These are phyloP conservation scores for Tetrapisispora phaffii DNA, from an alignment of 805 yeast species.

Conservation along the genomic window DNA sequence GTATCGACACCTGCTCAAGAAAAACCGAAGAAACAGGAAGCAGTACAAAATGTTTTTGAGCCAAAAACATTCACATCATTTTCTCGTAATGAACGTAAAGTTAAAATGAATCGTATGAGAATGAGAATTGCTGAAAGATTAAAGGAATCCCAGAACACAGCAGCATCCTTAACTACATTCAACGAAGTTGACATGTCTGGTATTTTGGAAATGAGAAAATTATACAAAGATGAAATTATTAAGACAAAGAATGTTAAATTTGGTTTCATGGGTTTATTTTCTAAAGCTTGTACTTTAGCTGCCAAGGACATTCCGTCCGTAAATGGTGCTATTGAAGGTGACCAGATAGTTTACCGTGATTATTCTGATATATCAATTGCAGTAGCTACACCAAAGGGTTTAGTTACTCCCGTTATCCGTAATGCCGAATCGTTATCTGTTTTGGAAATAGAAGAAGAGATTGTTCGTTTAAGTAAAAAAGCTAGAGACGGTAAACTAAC, in stretches of 20 bases:
- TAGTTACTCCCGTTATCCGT: slow-evolving; percentile 95
- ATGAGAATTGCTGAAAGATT: slow-evolving; percentile 96
- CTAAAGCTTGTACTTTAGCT: slow-evolving; percentile 87
- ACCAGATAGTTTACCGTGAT: slow-evolving; percentile 91
- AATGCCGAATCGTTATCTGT: slow-evolving; percentile 88
- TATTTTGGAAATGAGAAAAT: slow-evolving; percentile 85
- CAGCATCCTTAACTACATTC: slow-evolving; percentile 95
- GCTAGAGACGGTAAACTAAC: slow-evolving; percentile 97
- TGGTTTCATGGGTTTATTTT: slow-evolving; percentile 98
- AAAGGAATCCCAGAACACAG: slow-evolving; percentile 98
- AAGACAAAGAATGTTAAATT: slow-evolving; percentile 89
- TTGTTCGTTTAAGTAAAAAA: slow-evolving; percentile 68
- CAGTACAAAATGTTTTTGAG: slow-evolving; percentile 21
- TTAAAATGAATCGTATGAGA: slow-evolving; percentile 99
- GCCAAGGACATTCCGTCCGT: slow-evolving; percentile 91
- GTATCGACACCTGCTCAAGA: slow-evolving; percentile 14
- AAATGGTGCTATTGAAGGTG: slow-evolving; percentile 90
- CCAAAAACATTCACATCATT: slow-evolving; percentile 38
- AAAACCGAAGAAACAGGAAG: slow-evolving; percentile 22
- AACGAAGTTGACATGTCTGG: slow-evolving; percentile 96
- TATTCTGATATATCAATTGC: slow-evolving; percentile 93
- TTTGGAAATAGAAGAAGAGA: slow-evolving; percentile 83
- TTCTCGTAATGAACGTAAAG: slow-evolving; percentile 80
- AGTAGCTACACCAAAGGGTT: slow-evolving; percentile 98
- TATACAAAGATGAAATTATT: slow-evolving; percentile 92